A percentile compares a stretch with the other conserved stretches of the same genome.
Evolutionary conservation across 257 asterid species (phyloP).

Genomic region (Solanum rostratum): DNA sequence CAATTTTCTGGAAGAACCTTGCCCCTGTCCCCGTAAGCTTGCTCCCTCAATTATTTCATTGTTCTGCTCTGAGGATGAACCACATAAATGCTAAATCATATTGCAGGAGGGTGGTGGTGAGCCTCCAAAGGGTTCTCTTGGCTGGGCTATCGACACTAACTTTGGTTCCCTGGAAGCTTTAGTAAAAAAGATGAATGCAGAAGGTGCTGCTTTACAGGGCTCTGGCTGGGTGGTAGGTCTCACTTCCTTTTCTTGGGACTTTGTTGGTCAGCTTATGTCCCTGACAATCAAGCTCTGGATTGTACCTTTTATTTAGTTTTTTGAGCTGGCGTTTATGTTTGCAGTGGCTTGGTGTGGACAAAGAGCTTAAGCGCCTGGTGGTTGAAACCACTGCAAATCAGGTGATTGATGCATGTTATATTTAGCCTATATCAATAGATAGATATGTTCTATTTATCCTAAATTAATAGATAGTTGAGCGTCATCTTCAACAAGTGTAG

Average conservation of each 20-base stretch:
- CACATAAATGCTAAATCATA: background rate
- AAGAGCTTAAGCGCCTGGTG: constrained; percentile 50
- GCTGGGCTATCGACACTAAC: constrained; percentile 47
- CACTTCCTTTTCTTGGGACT: background rate
- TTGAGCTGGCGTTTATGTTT: background rate
- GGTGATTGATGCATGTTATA: constrained; percentile 16
- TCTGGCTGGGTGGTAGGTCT: constrained; percentile 84
- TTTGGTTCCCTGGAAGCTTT: constrained; percentile 65
- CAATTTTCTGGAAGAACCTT: constrained; percentile 91
- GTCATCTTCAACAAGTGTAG: background rate
- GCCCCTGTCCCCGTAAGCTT: constrained; percentile 60
- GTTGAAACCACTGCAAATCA: constrained; percentile 71
- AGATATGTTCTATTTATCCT: background rate
- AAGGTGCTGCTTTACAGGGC: constrained; percentile 82
- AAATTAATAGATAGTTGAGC: background rate
- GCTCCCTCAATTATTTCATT: background rate
- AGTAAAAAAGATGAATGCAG: constrained; percentile 58
- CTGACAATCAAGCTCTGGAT: background rate
- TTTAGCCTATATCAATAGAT: background rate
- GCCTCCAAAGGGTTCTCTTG: constrained; percentile 61
- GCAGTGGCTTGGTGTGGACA: constrained; percentile 78
- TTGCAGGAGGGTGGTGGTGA: constrained; percentile 82
- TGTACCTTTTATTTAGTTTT: background rate
- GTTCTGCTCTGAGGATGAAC: background rate
- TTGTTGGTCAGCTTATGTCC: background rate